Conservation (phyloP, 1,139 yeast genomes). For the Hyphopichia wangnamkhiaoensis region DNA sequence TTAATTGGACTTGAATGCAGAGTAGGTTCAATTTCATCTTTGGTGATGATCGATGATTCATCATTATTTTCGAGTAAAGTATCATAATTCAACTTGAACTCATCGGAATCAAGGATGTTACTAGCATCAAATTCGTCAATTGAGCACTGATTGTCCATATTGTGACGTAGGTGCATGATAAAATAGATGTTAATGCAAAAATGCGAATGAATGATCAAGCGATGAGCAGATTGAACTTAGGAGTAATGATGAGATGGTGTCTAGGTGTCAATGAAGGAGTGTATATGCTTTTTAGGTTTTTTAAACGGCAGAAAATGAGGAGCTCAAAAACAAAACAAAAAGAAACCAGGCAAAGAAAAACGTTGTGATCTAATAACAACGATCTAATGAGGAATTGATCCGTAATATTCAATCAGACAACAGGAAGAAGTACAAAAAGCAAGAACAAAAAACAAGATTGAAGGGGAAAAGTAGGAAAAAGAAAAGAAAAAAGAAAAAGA, state of each 20-base stretch:
- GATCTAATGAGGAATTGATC: no score
- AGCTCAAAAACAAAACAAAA: no score
- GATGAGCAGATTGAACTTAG: no score
- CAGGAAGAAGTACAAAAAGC: no score
- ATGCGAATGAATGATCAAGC: no score
- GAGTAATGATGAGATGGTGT: neutral
- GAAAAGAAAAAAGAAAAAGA: neutral
- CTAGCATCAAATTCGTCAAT: constrained; percentile 1
- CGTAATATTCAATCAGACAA: no score
- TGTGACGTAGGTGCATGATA: neutral
- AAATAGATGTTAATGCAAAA: neutral
- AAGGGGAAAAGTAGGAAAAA: neutral
- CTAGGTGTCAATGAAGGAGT: neutral
- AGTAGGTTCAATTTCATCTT: constrained; percentile 9
- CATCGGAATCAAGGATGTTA: constrained; percentile 17
- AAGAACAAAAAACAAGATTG: neutral
- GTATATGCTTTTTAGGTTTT: no score
- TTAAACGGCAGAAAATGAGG: no score
- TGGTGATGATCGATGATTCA: constrained; percentile 12
- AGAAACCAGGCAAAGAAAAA: constrained; percentile 1
- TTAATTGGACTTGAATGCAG: constrained; percentile 5
- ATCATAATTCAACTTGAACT: constrained; percentile 26
- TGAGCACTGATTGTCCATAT: neutral
- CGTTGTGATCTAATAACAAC: no score
- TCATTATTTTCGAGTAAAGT: constrained; percentile 18